Percentiles rank a stretch among this genome's conserved stretches.
Evolutionary conservation across 2,329 filamentous ascomycete species (phyloP).

Genomic region (Arthrobotrys pseudoclavata): DNA sequence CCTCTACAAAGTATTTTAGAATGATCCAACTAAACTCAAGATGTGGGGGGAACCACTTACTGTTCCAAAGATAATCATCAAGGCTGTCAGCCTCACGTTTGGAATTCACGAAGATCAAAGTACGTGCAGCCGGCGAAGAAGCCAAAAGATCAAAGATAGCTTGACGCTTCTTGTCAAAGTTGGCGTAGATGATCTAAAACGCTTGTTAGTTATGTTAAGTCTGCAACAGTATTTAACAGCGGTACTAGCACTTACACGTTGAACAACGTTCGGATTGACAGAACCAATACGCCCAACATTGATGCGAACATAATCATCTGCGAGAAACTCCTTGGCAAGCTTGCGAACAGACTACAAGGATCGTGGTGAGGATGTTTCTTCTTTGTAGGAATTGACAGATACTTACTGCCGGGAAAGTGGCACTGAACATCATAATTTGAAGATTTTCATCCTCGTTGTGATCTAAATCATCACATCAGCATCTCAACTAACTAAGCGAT

Average conservation of each 20-base stretch:
- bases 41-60: conserved; percentile 43
- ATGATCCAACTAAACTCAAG: neutral
- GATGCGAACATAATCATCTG: conserved; percentile 81
- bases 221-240: neutral
- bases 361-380: conserved; percentile 9
- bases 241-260: conserved; percentile 69
- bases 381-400: neutral
- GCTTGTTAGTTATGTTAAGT: conserved; percentile 48
- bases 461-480: conserved; percentile 68
- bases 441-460: conserved; percentile 80
- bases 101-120: conserved; percentile 89
- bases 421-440: conserved; percentile 86
- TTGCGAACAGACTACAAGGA: conserved; percentile 72
- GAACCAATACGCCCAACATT: conserved; percentile 89
- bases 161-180: conserved; percentile 76
- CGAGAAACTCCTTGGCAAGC: conserved; percentile 81
- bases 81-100: conserved; percentile 83
- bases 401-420: conserved; percentile 83
- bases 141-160: conserved; percentile 80
- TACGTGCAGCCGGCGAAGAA: conserved; percentile 78
- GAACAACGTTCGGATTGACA: conserved; percentile 84
- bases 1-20: conserved; percentile 64
- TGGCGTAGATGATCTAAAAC: conserved; percentile 74
- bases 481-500: neutral
- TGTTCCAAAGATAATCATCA: conserved; percentile 89